Percentiles rank a stretch among this genome's conserved stretches.
phyloP scores from a whole-genome alignment of 2,329 filamentous ascomycete species.

The Cladosporium sp. region DNA sequence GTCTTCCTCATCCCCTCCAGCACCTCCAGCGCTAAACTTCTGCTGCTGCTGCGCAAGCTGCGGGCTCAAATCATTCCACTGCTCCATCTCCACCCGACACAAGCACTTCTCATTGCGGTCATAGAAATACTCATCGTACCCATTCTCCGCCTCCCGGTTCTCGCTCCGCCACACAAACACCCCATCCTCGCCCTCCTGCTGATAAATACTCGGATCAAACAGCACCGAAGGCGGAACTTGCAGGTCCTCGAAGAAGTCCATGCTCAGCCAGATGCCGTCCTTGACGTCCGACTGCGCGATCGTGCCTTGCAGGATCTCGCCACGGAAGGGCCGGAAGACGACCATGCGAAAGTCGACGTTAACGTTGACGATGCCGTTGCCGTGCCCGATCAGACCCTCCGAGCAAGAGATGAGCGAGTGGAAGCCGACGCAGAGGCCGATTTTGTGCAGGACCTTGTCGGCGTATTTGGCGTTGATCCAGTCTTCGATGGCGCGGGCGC shows the following conservation, averaged over 20 bases:
- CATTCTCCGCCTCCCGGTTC: constrained; percentile 61
- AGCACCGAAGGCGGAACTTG: constrained; percentile 72
- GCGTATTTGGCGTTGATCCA: constrained; percentile 97
- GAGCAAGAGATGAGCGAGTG: constrained; percentile 88
- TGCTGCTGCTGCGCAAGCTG: constrained; percentile 67
- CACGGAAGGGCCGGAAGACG: constrained; percentile 94
- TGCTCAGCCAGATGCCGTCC: constrained; percentile 60
- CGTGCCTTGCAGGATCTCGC: constrained; percentile 82
- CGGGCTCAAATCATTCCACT: constrained; percentile 88
- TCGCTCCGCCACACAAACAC: constrained; percentile 68
- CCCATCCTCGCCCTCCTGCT: constrained; percentile 31
- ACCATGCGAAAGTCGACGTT: constrained; percentile 94
- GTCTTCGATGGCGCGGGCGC: constrained; percentile 84
- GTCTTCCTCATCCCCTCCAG: constrained; percentile 55
- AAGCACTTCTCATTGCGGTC: constrained; percentile 88
- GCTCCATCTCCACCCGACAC: constrained; percentile 80
- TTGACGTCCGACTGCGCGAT: constrained; percentile 78
- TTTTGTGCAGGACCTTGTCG: constrained; percentile 92
- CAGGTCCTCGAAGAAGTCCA: constrained; percentile 94
- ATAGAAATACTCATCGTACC: constrained; percentile 67
- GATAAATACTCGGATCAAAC: constrained; percentile 71
- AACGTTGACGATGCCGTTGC: constrained; percentile 87
- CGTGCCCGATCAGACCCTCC: constrained; percentile 91
- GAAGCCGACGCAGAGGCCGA: constrained; percentile 89
- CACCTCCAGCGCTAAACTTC: constrained; percentile 22